Percentiles rank a stretch among this genome's conserved stretches.
phyloP scores from a whole-genome alignment of 495 filamentous ascomycete species.

The Hypoxylon lienhwacheense region DNA sequence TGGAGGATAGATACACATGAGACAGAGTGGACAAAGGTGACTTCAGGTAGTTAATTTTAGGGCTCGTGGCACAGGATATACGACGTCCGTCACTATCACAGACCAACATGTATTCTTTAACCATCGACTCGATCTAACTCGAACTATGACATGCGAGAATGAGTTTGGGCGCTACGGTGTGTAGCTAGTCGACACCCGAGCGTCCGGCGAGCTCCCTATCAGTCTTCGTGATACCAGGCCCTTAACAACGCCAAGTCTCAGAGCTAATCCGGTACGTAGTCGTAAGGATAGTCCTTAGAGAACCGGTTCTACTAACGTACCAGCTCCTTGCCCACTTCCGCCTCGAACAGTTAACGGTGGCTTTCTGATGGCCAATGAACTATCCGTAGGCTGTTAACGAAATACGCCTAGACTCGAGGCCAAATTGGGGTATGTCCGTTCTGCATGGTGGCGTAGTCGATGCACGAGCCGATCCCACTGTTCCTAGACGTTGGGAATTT shows the following conservation, averaged over 20 bases:
- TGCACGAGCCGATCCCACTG: constrained; percentile 50
- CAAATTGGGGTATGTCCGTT: constrained; percentile 43
- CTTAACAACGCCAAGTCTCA: constrained; percentile 16
- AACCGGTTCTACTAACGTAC: constrained; percentile 12
- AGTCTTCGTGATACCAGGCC: constrained; percentile 15
- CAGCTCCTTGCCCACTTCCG: constrained; percentile 12
- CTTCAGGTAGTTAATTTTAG: too few relatives aligned
- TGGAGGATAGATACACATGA: too few relatives aligned
- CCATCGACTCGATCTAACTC: too few relatives aligned
- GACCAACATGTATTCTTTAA: too few relatives aligned
- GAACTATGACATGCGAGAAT: constrained; percentile 14
- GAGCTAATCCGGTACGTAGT: constrained; percentile 14
- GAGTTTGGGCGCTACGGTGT: constrained; percentile 16
- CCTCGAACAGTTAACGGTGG: constrained; percentile 31
- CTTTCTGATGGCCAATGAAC: constrained; percentile 33
- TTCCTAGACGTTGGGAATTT: constrained; percentile 45
- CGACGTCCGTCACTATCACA: too few relatives aligned
- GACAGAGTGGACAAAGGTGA: too few relatives aligned
- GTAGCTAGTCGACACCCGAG: constrained; percentile 16
- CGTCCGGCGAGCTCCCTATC: constrained; percentile 17
- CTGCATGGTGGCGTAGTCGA: constrained; percentile 51
- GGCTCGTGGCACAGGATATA: too few relatives aligned
- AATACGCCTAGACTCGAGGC: constrained; percentile 51
- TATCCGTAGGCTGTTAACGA: constrained; percentile 10
- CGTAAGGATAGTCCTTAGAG: neutral